Percentiles rank a stretch among this genome's conserved stretches.
Conservation (phyloP, 2,329 filamentous ascomycete species). For the Claviceps humidiphila region DNA sequence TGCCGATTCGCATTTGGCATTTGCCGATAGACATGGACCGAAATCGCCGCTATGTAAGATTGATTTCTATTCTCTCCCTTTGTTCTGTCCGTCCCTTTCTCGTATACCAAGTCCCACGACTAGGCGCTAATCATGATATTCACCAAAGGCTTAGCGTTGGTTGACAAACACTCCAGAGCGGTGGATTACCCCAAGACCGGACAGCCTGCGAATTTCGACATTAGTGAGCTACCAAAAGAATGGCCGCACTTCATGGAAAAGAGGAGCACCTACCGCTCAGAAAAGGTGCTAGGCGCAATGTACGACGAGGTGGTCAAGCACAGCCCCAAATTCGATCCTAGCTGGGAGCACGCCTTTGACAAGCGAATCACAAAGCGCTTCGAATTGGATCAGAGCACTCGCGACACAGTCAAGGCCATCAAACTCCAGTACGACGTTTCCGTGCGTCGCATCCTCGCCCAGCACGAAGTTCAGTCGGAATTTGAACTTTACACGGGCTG, state of each 20-base stretch:
- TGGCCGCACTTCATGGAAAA: slow-evolving; percentile 91
- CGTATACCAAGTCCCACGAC: background rate
- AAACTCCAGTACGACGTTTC: slow-evolving; percentile 69
- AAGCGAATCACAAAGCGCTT: slow-evolving; percentile 55
- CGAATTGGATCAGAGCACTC: slow-evolving; percentile 35
- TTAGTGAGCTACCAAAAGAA: slow-evolving; percentile 41
- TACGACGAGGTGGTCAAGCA: slow-evolving; percentile 56
- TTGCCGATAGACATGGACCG: slow-evolving; percentile 58
- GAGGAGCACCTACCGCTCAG: slow-evolving; percentile 49
- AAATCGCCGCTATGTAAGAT: slow-evolving; percentile 51
- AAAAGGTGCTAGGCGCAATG: slow-evolving; percentile 62
- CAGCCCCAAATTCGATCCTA: slow-evolving; percentile 54
- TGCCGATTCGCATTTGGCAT: slow-evolving; percentile 68
- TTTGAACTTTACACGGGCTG: slow-evolving; percentile 90
- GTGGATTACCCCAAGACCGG: slow-evolving; percentile 95
- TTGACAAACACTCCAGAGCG: slow-evolving; percentile 72
- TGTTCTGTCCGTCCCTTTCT: background rate
- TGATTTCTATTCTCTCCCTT: background rate
- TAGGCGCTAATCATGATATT: background rate
- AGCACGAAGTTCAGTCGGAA: slow-evolving; percentile 71
- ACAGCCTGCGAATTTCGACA: slow-evolving; percentile 54
- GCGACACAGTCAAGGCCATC: slow-evolving; percentile 48
- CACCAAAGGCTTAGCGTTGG: slow-evolving; percentile 51
- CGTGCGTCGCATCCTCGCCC: slow-evolving; percentile 68
- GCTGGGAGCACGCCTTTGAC: slow-evolving; percentile 65